phyloP scores from a whole-genome alignment of 352 stramenopile species.

The Globisporangium uncinulatum region DNA sequence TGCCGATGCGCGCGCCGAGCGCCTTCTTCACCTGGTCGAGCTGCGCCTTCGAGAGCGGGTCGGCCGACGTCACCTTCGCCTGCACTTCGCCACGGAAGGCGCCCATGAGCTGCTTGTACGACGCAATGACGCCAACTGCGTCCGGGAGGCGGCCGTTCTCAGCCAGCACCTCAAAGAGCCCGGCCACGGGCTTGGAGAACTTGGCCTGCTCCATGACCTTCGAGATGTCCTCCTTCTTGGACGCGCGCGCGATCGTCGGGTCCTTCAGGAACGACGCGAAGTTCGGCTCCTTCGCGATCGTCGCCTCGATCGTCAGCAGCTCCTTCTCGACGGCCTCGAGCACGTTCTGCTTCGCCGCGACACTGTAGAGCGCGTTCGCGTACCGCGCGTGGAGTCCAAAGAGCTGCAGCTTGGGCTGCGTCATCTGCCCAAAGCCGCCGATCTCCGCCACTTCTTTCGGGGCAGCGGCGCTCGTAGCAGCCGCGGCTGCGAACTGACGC shows the following conservation, averaged over 20 bases:
- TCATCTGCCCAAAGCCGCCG: conserved; percentile 73
- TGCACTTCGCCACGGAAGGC: conserved; percentile 94
- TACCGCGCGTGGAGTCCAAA: conserved; percentile 96
- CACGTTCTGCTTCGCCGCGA: conserved; percentile 87
- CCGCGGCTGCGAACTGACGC: conserved; percentile 29
- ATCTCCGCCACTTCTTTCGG: conserved; percentile 58
- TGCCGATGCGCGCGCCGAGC: conserved; percentile 82
- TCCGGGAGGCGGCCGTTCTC: conserved; percentile 95
- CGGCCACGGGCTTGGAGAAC: conserved; percentile 91
- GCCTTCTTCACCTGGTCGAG: conserved; percentile 92
- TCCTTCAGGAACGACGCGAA: conserved; percentile 95
- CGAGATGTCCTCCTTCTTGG: conserved; percentile 92
- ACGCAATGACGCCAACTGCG: conserved; percentile 76
- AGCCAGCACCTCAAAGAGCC: conserved; percentile 95
- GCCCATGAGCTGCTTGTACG: conserved; percentile 94
- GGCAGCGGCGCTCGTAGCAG: conserved; percentile 13
- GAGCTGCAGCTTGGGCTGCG: conserved; percentile 90
- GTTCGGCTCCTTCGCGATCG: conserved; percentile 81
- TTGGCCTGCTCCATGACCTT: conserved; percentile 89
- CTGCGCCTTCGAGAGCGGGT: conserved; percentile 90
- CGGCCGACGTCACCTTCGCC: conserved; percentile 95
- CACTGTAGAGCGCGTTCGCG: conserved; percentile 96
- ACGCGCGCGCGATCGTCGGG: conserved; percentile 92
- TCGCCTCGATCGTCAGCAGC: conserved; percentile 77
- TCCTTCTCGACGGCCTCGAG: conserved; percentile 85